Conservation (phyloP, 768 basidiomycete genomes). For the Lyophyllum shimeji region DNA sequence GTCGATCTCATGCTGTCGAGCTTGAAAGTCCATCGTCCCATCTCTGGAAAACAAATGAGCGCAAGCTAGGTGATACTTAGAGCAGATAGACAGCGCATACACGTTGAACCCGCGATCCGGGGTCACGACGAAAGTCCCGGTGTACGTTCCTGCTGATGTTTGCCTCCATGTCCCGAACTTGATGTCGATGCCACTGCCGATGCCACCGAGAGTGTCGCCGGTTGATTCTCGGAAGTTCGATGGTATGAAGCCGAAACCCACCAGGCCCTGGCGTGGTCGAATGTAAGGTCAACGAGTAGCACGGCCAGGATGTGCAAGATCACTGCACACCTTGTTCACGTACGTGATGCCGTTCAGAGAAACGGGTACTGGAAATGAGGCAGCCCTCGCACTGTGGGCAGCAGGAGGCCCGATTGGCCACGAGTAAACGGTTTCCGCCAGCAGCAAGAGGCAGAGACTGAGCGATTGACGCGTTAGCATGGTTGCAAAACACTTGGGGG, state of each 20-base stretch:
- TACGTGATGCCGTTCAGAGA: slow-evolving; percentile 13
- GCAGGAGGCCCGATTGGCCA: not conserved
- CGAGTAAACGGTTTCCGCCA: not conserved
- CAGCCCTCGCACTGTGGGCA: not conserved
- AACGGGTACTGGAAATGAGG: slow-evolving; percentile 6
- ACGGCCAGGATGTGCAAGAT: not conserved
- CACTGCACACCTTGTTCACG: slow-evolving; percentile 12
- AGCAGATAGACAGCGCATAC: slow-evolving; percentile 27
- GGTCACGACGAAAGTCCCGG: slow-evolving; percentile 49
- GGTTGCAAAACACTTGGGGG: not conserved
- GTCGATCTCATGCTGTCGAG: slow-evolving; percentile 56
- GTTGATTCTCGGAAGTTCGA: slow-evolving; percentile 55
- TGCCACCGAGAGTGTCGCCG: slow-evolving; percentile 60
- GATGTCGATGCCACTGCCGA: slow-evolving; percentile 62
- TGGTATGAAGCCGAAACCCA: slow-evolving; percentile 59
- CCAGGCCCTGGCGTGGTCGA: slow-evolving; percentile 38
- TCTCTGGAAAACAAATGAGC: slow-evolving; percentile 31
- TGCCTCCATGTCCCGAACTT: slow-evolving; percentile 47
- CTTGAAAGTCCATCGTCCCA: slow-evolving; percentile 55
- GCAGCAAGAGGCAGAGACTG: not conserved
- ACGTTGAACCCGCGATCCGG: slow-evolving; percentile 61
- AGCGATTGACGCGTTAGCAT: slow-evolving; percentile 1
- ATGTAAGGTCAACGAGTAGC: not conserved
- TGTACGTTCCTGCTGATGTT: slow-evolving; percentile 33
- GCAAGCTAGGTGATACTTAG: not conserved